Base-by-base conservation (phyloP, 768 basidiomycete genomes). In the Tricholoma sp. region DNA sequence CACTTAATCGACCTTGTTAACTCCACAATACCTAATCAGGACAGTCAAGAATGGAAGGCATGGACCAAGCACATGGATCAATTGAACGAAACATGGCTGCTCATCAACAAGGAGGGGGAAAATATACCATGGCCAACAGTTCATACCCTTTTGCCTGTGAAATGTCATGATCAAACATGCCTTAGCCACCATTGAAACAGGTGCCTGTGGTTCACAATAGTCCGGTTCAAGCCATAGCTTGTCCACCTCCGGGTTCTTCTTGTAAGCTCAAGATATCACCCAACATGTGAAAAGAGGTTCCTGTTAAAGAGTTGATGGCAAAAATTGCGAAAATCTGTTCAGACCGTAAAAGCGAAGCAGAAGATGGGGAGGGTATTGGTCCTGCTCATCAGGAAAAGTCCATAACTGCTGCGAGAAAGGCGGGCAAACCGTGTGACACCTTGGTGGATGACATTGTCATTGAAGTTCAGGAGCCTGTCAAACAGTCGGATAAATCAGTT, bases 1-100 rank as follows among this genome's bases (percentile, higher is more conserved):
- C 33, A 34, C 1, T 34, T 34, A 34, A 7, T n/a, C n/a, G n/a
- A n/a, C n/a, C n/a, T n/a, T n/a, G n/a, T n/a, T n/a, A n/a, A n/a
- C n/a, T n/a, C n/a, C n/a, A n/a, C n/a, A n/a, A n/a, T n/a, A n/a
- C n/a, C n/a, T n/a, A n/a, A n/a, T n/a, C n/a, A n/a, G n/a, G 11
- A 41, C 1, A 59, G 60, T 37, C 60, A 56, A 52, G 58, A 61
- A 49, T 59, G 58, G 58, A 18, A 59, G 44, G 39, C 13, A 9
- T 61, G 58, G 60, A 56, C 60, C 58, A 59, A 59, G 34, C 52
- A 61, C 45, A 61, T 61, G 58, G 60, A 61, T 2, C 3, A 53
- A 41, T 52, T 61, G n/a, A 61, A 61, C 32, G n/a, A n/a, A n/a
- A n/a, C n/a, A n/a, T n/a, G n/a, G n/a, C n/a, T n/a, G n/a, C n/a